Evolutionary conservation across 306 rosid species (phyloP).

Genomic region (Castanopsis chinensis): DNA sequence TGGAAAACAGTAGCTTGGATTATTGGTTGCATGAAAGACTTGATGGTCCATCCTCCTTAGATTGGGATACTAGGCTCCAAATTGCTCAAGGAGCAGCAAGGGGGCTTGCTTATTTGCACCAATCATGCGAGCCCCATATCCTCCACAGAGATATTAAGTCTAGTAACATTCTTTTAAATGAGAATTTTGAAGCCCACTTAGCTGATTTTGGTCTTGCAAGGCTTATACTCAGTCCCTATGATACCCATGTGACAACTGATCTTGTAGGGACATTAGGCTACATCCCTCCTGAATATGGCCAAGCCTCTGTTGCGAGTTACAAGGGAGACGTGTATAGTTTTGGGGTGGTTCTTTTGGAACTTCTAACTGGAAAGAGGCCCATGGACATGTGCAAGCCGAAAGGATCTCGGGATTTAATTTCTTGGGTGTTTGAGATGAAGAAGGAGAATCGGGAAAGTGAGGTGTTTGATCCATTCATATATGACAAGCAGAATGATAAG

Average conservation of each 20-base stretch:
- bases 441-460: conserved; percentile 29
- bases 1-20: conserved; percentile 82
- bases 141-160: conserved; percentile 78
- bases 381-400: conserved; percentile 61
- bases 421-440: conserved; percentile 60
- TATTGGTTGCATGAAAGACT: conserved; percentile 75
- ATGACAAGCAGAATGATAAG: conserved; percentile 34
- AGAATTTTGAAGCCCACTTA: conserved; percentile 62
- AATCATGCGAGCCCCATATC: conserved; percentile 67
- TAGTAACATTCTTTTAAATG: conserved; percentile 76
- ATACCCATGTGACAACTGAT: conserved; percentile 75
- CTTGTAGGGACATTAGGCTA: conserved; percentile 81
- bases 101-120: conserved; percentile 72
- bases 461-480: conserved; percentile 43
- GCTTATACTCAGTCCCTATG: conserved; percentile 59
- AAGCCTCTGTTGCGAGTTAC: conserved; percentile 65
- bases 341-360: conserved; percentile 83
- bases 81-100: conserved; percentile 76
- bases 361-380: conserved; percentile 69
- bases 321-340: conserved; percentile 80
- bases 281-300: conserved; percentile 82
- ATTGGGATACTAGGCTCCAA: conserved; percentile 70
- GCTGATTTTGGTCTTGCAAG: conserved; percentile 85
- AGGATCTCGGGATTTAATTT: conserved; percentile 43
- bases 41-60: conserved; percentile 47